phyloP scores from a whole-genome alignment of 23 red algal genomes.

The Agarophyton chilense region DNA sequence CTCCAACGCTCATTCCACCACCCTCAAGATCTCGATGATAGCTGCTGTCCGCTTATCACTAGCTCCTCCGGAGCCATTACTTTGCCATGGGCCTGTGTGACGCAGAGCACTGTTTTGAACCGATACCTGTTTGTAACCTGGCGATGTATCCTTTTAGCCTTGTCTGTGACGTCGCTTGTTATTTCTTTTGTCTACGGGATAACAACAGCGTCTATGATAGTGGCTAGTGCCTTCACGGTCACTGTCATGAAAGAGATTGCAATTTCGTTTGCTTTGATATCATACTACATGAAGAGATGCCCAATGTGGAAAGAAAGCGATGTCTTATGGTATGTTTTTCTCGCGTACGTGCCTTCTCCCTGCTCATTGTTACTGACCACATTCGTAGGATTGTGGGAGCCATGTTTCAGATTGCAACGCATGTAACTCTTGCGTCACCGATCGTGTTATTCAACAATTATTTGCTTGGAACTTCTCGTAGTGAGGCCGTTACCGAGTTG shows the following conservation, averaged over 20 bases:
- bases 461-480: neutral
- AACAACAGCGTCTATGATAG: neutral
- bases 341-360: neutral
- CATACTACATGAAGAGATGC: neutral
- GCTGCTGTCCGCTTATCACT: neutral
- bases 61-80: neutral
- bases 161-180: neutral
- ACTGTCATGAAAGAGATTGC: neutral
- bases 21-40: neutral
- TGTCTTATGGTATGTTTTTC: neutral
- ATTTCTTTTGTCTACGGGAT: neutral
- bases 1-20: neutral
- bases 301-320: conserved; percentile 7
- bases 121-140: neutral
- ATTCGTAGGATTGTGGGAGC: neutral
- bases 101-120: conserved; percentile 9
- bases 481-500: neutral
- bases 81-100: neutral
- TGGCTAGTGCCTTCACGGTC: neutral
- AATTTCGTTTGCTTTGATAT: conserved; percentile 1
- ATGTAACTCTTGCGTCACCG: neutral
- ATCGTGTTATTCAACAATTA: conserved; percentile 11
- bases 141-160: neutral
- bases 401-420: neutral
- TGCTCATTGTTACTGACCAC: neutral